Evolutionary conservation across 2,329 filamentous ascomycete species (phyloP), one percentile per base, ranked within the genome.

Genomic region (Aureobasidium zeae): DNA sequence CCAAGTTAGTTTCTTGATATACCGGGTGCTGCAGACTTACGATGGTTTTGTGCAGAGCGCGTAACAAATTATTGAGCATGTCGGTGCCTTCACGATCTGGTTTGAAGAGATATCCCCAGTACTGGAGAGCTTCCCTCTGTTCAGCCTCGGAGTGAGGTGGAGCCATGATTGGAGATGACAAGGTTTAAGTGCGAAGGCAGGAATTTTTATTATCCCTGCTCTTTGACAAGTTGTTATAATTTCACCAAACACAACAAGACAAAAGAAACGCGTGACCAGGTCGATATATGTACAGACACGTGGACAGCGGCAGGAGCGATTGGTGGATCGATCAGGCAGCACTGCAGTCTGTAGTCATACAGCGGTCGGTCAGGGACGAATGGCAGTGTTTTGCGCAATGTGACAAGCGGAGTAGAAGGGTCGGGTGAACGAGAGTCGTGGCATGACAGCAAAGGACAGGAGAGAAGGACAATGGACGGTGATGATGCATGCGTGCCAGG

Each of bases 91-190:
- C 69, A 54, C 71, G 71, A 60, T 72, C 68, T n/a, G 59, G 53
- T 53, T 68, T 65, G 57, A 72, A 67, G 26, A 72, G 55, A 49
- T 70, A 71, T 10, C 67, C 68, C 69, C 69, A 72, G 50, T 70
- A 71, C 48, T 71, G 60, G 41, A 59, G 60, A 5, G 69, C 68
- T 55, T 72, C 69, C 44, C 54, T 53, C 32, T 59, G 47, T 26
- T 58, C 59, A 2, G 55, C 53, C 5, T 46, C 44, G 2, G 16
- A 21, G 6, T 16, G 31, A 5, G 39, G 6, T 9, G 39, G 29
- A 34, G 39, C 39, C 39, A 44, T 44, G 31, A 13, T 29, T n/a
- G 12, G 11, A 26, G n/a, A 11, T 10, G 31, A 17, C 9, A 4
- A 25, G 22, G 22, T 6, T 11, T 7, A 25, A 25, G 22, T n/a